Conservation (phyloP, 176 grass and related monocot genomes). For the Carex pumila region DNA sequence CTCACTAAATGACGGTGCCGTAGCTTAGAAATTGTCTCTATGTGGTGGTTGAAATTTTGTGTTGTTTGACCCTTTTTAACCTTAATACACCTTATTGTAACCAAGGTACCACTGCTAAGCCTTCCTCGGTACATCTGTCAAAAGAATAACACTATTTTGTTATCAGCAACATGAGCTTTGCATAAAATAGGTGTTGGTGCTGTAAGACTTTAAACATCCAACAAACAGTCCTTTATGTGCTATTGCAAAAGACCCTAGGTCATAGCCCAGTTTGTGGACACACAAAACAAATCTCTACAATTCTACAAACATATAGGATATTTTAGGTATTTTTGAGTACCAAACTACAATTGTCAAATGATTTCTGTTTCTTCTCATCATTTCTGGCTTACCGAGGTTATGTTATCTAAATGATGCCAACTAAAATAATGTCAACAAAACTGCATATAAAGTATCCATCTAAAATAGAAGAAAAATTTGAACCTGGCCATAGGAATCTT, state of each 20-base stretch:
- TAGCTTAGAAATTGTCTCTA: constrained; percentile 72
- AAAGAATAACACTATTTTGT: not conserved
- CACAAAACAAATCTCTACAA: not conserved
- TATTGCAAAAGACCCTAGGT: not conserved
- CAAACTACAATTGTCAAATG: not conserved
- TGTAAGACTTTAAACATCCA: not conserved
- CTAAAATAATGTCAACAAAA: not conserved
- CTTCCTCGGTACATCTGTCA: constrained; percentile 59
- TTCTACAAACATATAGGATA: not conserved
- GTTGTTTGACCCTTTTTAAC: constrained; percentile 39
- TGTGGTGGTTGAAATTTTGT: constrained; percentile 61
- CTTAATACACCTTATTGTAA: constrained; percentile 54
- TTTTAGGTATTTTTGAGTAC: not conserved
- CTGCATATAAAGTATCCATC: not conserved
- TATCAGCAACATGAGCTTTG: not conserved
- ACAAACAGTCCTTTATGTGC: not conserved
- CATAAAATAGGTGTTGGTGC: not conserved
- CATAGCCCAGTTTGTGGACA: not conserved
- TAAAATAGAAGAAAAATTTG: not conserved
- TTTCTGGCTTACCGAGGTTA: not conserved
- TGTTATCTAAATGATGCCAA: not conserved
- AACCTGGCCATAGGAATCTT: constrained; percentile 74
- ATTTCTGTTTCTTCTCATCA: not conserved
- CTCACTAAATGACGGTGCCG: constrained; percentile 76
- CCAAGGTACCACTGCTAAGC: constrained; percentile 43